Percentiles rank a stretch among this genome's conserved stretches.
Conservation (phyloP, 2,329 filamentous ascomycete genomes). For the Lecanosticta acicola region DNA sequence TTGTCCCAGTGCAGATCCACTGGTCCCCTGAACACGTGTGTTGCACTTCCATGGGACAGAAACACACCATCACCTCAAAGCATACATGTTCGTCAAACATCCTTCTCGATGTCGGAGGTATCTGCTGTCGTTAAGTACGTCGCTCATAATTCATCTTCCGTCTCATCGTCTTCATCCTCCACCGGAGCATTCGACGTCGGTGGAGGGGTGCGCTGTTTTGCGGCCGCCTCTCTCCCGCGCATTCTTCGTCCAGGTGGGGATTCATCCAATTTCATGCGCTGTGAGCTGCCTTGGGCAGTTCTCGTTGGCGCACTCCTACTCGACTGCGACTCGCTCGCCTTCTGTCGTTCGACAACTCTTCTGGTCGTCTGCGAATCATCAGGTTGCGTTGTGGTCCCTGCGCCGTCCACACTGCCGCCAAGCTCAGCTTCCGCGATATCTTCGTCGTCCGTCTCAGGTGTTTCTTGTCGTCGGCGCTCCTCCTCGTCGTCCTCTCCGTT, state of each 20-base stretch:
- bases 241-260: conserved; percentile 19
- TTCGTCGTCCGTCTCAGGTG: conserved; percentile 17
- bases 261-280: conserved; percentile 13
- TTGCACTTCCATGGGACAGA: not conserved
- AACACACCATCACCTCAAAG: not conserved
- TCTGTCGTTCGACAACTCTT: not conserved
- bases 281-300: not conserved
- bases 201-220: conserved; percentile 11
- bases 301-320: no score
- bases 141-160: conserved; percentile 33
- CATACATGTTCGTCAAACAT: no score
- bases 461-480: conserved; percentile 8
- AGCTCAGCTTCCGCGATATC: conserved; percentile 1
- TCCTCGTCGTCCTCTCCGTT: conserved; percentile 23
- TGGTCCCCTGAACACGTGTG: not conserved
- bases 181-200: conserved; percentile 7
- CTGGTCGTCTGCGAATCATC: conserved; percentile 5
- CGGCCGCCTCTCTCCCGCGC: conserved; percentile 13
- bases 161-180: conserved; percentile 28
- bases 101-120: no score
- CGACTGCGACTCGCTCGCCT: not conserved
- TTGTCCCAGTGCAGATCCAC: not conserved
- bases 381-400: not conserved
- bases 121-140: not conserved
- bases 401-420: not conserved